Conservation (phyloP, 345 rosid genomes). For the Populus nigra region DNA sequence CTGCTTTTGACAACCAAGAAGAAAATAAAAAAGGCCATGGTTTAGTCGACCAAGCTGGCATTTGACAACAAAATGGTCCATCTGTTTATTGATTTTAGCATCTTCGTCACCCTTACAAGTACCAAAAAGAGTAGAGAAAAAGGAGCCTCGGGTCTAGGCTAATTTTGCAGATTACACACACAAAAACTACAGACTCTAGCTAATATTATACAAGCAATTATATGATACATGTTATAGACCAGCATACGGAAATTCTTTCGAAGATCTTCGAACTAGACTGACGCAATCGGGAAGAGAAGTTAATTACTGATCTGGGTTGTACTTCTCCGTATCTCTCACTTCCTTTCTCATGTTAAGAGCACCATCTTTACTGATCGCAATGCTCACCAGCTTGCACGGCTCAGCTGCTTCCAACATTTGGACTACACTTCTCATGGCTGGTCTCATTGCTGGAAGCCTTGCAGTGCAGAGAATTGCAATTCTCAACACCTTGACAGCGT, state of each 20-base stretch:
- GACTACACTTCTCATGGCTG: slow-evolving; percentile 81
- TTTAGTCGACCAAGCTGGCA: too few relatives aligned
- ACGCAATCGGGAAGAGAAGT: not conserved
- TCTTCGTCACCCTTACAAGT: not conserved
- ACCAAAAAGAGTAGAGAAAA: not conserved
- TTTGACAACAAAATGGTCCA: not conserved
- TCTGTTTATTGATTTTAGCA: slow-evolving; percentile 4
- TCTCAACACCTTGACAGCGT: slow-evolving; percentile 60
- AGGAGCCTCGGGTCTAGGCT: not conserved
- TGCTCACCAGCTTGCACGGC: slow-evolving; percentile 56
- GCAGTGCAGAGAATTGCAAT: slow-evolving; percentile 72
- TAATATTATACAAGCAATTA: slow-evolving; percentile 8
- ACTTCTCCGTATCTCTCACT: not conserved
- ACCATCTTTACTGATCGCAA: slow-evolving; percentile 33
- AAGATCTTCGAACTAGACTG: not conserved
- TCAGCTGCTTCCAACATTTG: slow-evolving; percentile 82
- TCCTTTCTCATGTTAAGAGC: not conserved
- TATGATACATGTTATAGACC: not conserved
- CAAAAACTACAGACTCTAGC: not conserved
- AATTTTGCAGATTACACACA: not conserved
- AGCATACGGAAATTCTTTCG: not conserved
- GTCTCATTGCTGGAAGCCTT: slow-evolving; percentile 53
- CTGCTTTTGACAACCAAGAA: too few relatives aligned
- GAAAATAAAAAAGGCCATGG: too few relatives aligned
- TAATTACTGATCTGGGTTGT: not conserved